phyloP scores from a whole-genome alignment of 306 rosid genomes.

The Lathyrus oleraceus region DNA sequence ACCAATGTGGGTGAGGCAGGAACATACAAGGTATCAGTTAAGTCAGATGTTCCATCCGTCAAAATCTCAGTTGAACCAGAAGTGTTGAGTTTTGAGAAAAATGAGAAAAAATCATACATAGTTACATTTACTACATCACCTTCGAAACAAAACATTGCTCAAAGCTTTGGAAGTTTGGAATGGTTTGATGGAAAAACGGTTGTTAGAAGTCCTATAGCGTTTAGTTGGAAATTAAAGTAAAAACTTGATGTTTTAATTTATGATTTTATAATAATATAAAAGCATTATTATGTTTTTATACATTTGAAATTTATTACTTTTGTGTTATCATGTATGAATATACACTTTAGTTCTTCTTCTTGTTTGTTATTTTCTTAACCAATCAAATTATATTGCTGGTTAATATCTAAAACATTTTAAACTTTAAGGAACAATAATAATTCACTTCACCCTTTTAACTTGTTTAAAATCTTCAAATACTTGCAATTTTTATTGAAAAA shows the following conservation, averaged over 20 bases:
- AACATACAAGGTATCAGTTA: conserved; percentile 51
- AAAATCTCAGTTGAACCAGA: conserved; percentile 60
- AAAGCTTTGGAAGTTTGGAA: conserved; percentile 61
- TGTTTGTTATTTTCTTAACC: neutral
- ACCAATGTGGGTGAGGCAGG: conserved; percentile 72
- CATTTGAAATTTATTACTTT: neutral
- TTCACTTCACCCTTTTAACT: no score
- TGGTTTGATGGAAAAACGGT: conserved; percentile 69
- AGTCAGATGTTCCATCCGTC: conserved; percentile 36
- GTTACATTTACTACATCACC: conserved; percentile 46
- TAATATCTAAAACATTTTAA: neutral
- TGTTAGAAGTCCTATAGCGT: conserved; percentile 66
- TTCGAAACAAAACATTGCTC: neutral
- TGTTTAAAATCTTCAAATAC: no score
- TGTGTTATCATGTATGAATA: neutral
- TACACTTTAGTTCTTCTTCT: neutral
- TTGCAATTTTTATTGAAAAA: no score
- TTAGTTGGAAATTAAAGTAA: neutral
- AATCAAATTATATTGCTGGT: neutral
- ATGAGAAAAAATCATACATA: conserved; percentile 61
- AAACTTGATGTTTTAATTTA: neutral
- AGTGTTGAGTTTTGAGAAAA: conserved; percentile 50
- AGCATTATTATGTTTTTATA: neutral
- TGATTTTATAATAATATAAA: neutral
- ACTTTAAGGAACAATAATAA: no score